These are phyloP conservation scores for Piper longum DNA, from an alignment of 164 flowering plant genomes.

Conservation along the genomic window DNA sequence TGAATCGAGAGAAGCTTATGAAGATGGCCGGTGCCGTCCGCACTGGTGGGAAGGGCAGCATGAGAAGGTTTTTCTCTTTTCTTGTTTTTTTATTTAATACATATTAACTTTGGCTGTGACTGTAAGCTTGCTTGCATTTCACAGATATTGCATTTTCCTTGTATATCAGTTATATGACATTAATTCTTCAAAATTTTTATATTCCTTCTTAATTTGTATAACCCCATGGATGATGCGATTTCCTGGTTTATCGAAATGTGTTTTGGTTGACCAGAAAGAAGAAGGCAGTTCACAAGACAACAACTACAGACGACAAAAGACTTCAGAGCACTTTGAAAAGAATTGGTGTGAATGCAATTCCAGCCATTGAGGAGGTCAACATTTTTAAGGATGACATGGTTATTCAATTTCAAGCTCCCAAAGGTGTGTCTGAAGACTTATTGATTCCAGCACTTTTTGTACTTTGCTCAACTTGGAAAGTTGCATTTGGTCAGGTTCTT, in stretches of 20 bases:
- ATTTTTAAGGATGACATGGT: conserved; percentile 59
- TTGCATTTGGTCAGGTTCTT: not conserved
- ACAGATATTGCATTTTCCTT: too few species aligned
- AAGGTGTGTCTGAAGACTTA: conserved; percentile 19
- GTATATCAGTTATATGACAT: too few species aligned
- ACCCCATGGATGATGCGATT: too few species aligned
- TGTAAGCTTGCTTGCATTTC: too few species aligned
- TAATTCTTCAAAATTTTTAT: too few species aligned
- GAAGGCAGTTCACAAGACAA: conserved; percentile 91
- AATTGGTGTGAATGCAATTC: conserved; percentile 60
- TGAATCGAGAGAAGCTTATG: conserved; percentile 46
- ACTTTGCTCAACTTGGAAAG: not conserved
- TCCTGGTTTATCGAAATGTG: not conserved
- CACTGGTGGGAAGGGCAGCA: conserved; percentile 52
- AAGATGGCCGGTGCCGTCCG: conserved; percentile 58
- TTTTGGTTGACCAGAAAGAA: conserved; percentile 46
- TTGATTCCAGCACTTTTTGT: not conserved
- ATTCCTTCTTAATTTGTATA: too few species aligned
- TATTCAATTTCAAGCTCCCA: conserved; percentile 46
- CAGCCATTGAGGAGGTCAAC: conserved; percentile 60
- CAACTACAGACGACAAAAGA: conserved; percentile 89
- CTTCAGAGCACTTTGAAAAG: conserved; percentile 87
- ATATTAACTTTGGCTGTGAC: not conserved
- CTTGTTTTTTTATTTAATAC: not conserved
- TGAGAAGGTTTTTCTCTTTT: conserved; percentile 27